Base-by-base conservation (phyloP, 2,329 filamentous ascomycete species). In the Aspergillus sp. region DNA sequence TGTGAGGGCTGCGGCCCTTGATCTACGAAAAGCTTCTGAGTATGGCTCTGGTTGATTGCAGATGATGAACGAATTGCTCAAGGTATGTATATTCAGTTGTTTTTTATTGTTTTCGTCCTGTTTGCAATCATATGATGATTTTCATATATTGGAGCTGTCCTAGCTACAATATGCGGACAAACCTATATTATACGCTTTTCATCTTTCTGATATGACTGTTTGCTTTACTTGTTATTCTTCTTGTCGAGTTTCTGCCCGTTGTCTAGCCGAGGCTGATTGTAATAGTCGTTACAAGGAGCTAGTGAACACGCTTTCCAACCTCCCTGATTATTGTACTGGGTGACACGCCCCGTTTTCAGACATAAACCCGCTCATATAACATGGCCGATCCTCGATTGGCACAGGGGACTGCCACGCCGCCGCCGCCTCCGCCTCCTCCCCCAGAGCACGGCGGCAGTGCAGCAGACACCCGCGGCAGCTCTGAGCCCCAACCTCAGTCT, bases 81-180 rank as follows among this genome's bases (percentile, higher is more conserved):
- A 64, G 62, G 63, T 66, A 64, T 50, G 63, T 51, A 39, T 35
- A 5, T 36, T 30, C 19, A 36, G n/a, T 29, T n/a, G 26, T 42
- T 7, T 26, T 30, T 12, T 44, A 33, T 42, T 38, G 30, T 35
- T 4, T 28, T 30, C 29, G 32, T 9, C 29, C 10, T 28, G 35
- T 33, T 27, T 6, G 42, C 43, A 29, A 52, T 56, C 52, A 47
- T 49, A 71, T 79, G 80, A 82, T 82, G 79, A 82, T 58, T 59
- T 63, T 62, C 65, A 19, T 19, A 19, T 85, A 86, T 86, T 87
- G 83, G 83, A 87, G 83, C 83, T 86, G 82, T 87, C 83, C 81
- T 78, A 78, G 73, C 66, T 65, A 63, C 50, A 66, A 59, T 70
- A 62, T 83, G 81, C 74, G 77, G 82, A 86, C 73, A 70, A 65